Conservation (phyloP, 345 rosid genomes). For the Geranium brycei region DNA sequence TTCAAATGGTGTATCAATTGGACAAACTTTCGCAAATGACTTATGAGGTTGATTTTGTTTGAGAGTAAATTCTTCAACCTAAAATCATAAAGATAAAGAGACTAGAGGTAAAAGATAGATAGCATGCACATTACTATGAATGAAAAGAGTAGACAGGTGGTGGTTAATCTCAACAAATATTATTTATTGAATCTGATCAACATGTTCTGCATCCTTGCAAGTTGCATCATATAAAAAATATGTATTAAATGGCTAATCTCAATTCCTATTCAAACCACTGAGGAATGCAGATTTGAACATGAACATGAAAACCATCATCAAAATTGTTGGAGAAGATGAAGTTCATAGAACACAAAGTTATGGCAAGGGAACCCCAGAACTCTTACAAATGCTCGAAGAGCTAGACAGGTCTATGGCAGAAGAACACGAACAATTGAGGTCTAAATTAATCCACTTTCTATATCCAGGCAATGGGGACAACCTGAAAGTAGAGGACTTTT, state of each 20-base stretch:
- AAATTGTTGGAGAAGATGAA: constrained; percentile 14
- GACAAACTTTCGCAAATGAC: too few relatives aligned
- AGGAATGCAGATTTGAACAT: constrained; percentile 25
- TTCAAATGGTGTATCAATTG: too few relatives aligned
- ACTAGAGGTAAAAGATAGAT: too few relatives aligned
- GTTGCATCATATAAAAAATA: too few relatives aligned
- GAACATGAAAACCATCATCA: constrained; percentile 21
- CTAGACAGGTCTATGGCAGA: constrained; percentile 25
- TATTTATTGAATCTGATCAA: too few relatives aligned
- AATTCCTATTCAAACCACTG: not conserved
- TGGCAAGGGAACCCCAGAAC: constrained; percentile 9
- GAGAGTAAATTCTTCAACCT: too few relatives aligned
- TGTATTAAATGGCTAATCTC: not conserved
- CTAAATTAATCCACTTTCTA: constrained; percentile 7
- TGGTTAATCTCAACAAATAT: not conserved
- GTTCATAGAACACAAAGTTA: not conserved
- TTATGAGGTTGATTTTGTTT: too few relatives aligned
- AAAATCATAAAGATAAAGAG: too few relatives aligned
- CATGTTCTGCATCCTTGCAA: not conserved
- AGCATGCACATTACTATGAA: not conserved
- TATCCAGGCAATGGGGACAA: constrained; percentile 3
- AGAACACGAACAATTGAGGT: constrained; percentile 21
- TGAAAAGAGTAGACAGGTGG: not conserved
- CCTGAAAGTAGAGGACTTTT: constrained; percentile 4
- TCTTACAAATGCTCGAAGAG: constrained; percentile 23